Evolutionary conservation across 2,329 filamentous ascomycete genomes (phyloP), one percentile per base, ranked within the genome.

Genomic region (Cordyceps sp.): DNA sequence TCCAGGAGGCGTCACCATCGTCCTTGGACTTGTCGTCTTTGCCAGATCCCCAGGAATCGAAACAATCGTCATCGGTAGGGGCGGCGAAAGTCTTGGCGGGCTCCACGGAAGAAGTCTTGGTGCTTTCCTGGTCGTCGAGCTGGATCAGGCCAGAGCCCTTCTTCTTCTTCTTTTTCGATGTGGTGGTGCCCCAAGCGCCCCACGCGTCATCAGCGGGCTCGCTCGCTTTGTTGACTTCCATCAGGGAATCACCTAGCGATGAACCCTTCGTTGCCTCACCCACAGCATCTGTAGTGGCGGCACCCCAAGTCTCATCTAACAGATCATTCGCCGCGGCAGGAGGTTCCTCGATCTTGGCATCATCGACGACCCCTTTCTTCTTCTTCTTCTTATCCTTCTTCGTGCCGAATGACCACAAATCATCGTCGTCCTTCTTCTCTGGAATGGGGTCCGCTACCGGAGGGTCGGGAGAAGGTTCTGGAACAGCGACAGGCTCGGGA

Each of bases 11-110:
- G 32, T 48, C 45, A 26, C 48, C 42, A 13, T 30, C 47, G 26
- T 55, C 54, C 36, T 57, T 58, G 34, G 53, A 51, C 43, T 55
- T 56, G 34, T 56, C 46, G 38, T 69, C 70, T 44, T 69, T 69
- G 10, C 59, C 55, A 32, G 62, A 68, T 21, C 63, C 65, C 59
- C 69, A 73, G 30, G 64, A 62, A 36, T 57, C 62, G 47, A 69
- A 70, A 40, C 69, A 68, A 35, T 66, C 66, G 33, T 68, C 64
- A 26, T 58, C 57, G 12, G 47, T 52, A 23, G 52, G 45, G 31
- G 52, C 39, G 30, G 51, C 48, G 12, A 46, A 50, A 36, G 25
- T 47, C 50, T 10, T 41, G 23, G 43, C 41, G 27, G 45, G 46
- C 20, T 42, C 38, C 44, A 21, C 49, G 46, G 13, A n/a, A n/a